Percentiles rank a stretch among this genome's conserved stretches.
Conservation (phyloP, 805 yeast genomes). For the Suhomyces faveliae region DNA sequence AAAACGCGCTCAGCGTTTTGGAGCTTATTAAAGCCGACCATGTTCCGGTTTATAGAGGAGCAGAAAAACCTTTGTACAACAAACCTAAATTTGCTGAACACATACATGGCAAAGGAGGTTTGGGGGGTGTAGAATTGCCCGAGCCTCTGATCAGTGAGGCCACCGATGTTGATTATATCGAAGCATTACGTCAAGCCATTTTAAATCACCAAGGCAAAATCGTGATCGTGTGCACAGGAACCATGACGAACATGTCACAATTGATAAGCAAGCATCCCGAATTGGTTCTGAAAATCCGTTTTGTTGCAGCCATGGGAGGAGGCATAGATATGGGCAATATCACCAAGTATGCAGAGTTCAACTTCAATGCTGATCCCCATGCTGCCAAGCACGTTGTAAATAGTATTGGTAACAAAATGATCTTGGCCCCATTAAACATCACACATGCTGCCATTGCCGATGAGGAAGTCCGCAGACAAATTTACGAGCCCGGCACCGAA, state of each 20-base stretch:
- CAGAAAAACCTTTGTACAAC: constrained; percentile 53
- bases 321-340: constrained; percentile 50
- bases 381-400: constrained; percentile 67
- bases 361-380: constrained; percentile 69
- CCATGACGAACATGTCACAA: constrained; percentile 68
- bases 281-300: constrained; percentile 45
- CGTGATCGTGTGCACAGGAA: constrained; percentile 71
- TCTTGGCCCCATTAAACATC: constrained; percentile 65
- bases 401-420: constrained; percentile 44
- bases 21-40: constrained; percentile 51
- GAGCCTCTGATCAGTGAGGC: constrained; percentile 43
- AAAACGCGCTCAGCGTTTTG: constrained; percentile 64
- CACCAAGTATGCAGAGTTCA: constrained; percentile 66
- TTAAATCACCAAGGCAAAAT: constrained; percentile 45
- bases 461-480: constrained; percentile 16
- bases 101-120: constrained; percentile 72
- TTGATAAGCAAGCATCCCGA: constrained; percentile 58
- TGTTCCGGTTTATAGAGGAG: constrained; percentile 69
- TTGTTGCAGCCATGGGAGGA: constrained; percentile 78
- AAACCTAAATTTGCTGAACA: constrained; percentile 54
- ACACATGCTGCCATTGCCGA: constrained; percentile 64
- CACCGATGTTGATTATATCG: constrained; percentile 27
- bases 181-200: constrained; percentile 45
- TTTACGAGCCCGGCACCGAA: constrained; percentile 16
- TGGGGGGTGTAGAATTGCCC: constrained; percentile 70